A percentile compares a stretch with the other conserved stretches of the same genome.
Evolutionary conservation across 129 eudicot species (phyloP).

Genomic region (Pseudognaphalium luteoalbum): DNA sequence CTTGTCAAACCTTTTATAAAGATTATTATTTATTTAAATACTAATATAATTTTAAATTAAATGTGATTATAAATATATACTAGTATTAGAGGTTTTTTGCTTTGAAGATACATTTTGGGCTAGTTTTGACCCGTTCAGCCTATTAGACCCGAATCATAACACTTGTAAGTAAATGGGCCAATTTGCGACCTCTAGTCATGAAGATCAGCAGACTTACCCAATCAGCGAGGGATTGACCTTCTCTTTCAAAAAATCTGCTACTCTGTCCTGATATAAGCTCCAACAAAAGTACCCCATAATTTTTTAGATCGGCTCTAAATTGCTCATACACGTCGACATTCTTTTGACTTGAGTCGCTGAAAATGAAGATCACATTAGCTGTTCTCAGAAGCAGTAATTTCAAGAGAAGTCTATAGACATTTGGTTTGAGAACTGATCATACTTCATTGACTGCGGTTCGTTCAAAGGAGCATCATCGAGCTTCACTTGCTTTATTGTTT

Average conservation of each 20-base stretch:
- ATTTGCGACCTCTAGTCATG: neutral
- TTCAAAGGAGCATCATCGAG: slow-evolving; percentile 22
- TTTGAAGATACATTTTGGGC: neutral
- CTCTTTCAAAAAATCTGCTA: slow-evolving; percentile 27
- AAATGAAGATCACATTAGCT: slow-evolving; percentile 10
- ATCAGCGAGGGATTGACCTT: slow-evolving; percentile 33
- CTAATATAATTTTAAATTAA: too few species aligned
- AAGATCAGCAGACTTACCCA: slow-evolving; percentile 39
- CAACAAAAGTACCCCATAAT: slow-evolving; percentile 43
- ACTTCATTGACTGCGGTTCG: slow-evolving; percentile 27
- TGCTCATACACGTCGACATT: slow-evolving; percentile 24
- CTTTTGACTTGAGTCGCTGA: slow-evolving; percentile 26
- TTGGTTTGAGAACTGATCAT: slow-evolving; percentile 23
- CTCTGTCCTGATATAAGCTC: slow-evolving; percentile 52
- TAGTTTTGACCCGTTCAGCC: neutral
- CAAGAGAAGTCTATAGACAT: slow-evolving; percentile 6
- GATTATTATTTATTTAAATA: too few species aligned
- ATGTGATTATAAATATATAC: too few species aligned
- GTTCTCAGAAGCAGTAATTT: neutral
- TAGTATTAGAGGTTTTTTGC: too few species aligned
- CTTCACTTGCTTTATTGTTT: slow-evolving; percentile 40
- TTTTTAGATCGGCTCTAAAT: slow-evolving; percentile 34
- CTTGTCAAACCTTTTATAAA: too few species aligned
- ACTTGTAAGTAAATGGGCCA: neutral
- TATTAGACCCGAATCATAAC: neutral